Evolutionary conservation across 2,329 filamentous ascomycete species (phyloP).

Genomic region (Epicoccum nigrum): DNA sequence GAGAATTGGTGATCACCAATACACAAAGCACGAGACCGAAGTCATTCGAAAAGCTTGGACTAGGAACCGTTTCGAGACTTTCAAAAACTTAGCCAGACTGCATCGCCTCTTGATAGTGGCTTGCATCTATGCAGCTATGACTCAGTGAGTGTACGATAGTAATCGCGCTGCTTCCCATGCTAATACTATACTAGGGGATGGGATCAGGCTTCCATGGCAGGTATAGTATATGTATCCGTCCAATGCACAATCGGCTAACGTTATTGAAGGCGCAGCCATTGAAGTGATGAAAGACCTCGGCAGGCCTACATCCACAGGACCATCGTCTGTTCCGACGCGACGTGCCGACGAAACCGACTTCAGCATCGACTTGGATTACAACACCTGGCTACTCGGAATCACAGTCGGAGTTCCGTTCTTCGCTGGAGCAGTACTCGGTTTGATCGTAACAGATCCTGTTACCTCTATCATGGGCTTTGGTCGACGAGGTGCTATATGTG

Average conservation of each 20-base stretch:
- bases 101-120: too few species aligned
- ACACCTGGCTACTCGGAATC: conserved; percentile 5
- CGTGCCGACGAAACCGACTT: neutral
- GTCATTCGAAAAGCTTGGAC: too few species aligned
- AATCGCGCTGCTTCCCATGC: too few species aligned
- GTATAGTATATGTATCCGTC: neutral
- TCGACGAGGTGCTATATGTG: conserved; percentile 40
- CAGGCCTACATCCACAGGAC: neutral
- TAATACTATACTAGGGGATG: too few species aligned
- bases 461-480: conserved; percentile 32
- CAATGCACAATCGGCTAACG: neutral
- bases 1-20: too few species aligned
- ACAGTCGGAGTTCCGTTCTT: conserved; percentile 7
- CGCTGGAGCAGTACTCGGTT: conserved; percentile 2
- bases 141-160: too few species aligned
- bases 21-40: too few species aligned
- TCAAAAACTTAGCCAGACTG: too few species aligned
- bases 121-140: too few species aligned
- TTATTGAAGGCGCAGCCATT: conserved; percentile 1
- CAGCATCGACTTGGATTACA: neutral
- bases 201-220: conserved; percentile 10
- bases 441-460: conserved; percentile 1
- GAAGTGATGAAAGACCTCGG: conserved; percentile 2
- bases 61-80: too few species aligned
- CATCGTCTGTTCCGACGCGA: neutral